Base-by-base conservation (phyloP, 2,329 filamentous ascomycete genomes). In the Bipolaris victoriae region DNA sequence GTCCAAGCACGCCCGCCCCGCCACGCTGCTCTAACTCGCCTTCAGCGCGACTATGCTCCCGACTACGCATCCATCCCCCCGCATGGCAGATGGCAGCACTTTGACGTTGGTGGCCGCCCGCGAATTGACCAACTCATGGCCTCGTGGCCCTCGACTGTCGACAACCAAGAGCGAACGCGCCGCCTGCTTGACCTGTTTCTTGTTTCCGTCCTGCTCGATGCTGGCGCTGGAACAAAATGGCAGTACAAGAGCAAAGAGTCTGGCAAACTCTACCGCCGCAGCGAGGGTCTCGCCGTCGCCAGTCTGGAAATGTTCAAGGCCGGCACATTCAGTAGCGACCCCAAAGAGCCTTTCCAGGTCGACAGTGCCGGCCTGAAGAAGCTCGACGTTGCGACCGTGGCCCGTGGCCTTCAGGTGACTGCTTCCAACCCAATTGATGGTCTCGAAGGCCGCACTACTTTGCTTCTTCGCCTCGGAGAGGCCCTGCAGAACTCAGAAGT, bases 281-380 rank as follows among this genome's bases (percentile, higher is more conserved):
- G 92, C 60, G 95, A 97, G 76, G 93, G 93, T 7, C 83, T 97
- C 53, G 93, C 93, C 7, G 88, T 90, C 9, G 87, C 87, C 41
- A 88, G 85, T 73, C 72, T 89, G 67, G 93, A 97, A 67, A 97
- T 97, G 93, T 97, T 97, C 84, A 97, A 97, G 79, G 83, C 86
- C 13, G 95, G 95, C 33, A 73, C 91, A 33, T 98, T 98, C 79
- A 97, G 92, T 63, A 90, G 92, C 76, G 86, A 94, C 72, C 82
- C 86, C 2, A 83, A 80, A 56, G 92, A 97, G 77, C 92, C 92
- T 49, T 91, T 87, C 71, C 93, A 96, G 76, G 95, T 98, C 26
- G 94, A 99, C 78, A 92, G 89, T 62, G 86, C 86, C 5, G 95
- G 89, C 0, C 81, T 99, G 65, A 87, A 86, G 67, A 86, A 82